Conservation (phyloP, 2,329 filamentous ascomycete genomes). For the Helotiales sp. region DNA sequence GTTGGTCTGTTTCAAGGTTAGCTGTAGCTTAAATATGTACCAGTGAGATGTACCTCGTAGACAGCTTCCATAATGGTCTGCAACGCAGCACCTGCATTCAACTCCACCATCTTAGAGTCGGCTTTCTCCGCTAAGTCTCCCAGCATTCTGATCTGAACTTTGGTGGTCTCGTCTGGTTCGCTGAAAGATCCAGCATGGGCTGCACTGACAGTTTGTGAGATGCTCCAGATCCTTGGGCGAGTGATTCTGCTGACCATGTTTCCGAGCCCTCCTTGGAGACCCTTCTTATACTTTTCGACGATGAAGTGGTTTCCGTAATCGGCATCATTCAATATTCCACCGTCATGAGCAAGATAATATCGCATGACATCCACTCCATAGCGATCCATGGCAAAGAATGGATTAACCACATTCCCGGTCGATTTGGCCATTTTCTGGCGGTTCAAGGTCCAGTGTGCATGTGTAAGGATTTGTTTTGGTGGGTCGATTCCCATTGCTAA, state of each 20-base stretch:
- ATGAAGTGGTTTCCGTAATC: conserved; percentile 83
- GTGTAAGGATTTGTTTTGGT: conserved; percentile 78
- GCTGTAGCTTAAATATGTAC: neutral
- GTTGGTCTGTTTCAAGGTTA: conserved; percentile 56
- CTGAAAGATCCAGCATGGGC: conserved; percentile 23
- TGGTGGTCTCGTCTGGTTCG: conserved; percentile 5
- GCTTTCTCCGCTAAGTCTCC: conserved; percentile 42
- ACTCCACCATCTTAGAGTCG: conserved; percentile 57
- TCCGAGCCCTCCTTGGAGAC: conserved; percentile 74
- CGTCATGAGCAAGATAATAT: conserved; percentile 83
- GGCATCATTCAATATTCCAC: conserved; percentile 73
- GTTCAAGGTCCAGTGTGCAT: conserved; percentile 94
- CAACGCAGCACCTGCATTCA: conserved; percentile 66
- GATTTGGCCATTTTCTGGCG: conserved; percentile 96
- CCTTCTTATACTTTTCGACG: conserved; percentile 74
- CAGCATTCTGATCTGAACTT: conserved; percentile 43
- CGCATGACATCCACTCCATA: conserved; percentile 87
- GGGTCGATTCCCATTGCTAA: conserved; percentile 81
- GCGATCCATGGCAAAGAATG: conserved; percentile 84
- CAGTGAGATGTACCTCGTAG: conserved; percentile 48
- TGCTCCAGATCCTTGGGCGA: conserved; percentile 67
- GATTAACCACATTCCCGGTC: conserved; percentile 91
- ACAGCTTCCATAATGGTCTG: conserved; percentile 63
- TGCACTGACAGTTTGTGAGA: conserved; percentile 49
- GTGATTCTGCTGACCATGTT: conserved; percentile 76